phyloP scores from a whole-genome alignment of 2,329 filamentous ascomycete species.

The Elsinoe necatrix region DNA sequence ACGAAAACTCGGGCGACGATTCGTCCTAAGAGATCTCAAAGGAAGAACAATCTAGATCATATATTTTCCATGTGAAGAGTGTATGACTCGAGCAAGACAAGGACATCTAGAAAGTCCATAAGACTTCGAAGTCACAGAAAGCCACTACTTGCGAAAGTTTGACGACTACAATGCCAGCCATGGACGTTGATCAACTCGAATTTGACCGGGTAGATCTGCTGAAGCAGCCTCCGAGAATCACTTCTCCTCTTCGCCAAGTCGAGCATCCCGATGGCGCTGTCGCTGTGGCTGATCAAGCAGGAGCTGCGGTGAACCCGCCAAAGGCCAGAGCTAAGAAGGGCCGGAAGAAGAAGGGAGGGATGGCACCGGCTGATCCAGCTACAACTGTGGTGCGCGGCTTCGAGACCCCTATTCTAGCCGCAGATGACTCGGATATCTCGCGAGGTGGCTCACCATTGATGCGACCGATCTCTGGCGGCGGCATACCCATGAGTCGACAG shows the following conservation, averaged over 20 bases:
- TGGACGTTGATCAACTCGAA: conserved; percentile 27
- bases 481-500: conserved; percentile 13
- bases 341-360: conserved; percentile 31
- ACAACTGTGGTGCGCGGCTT: conserved; percentile 40
- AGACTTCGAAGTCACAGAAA: too few species aligned
- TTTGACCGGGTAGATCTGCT: conserved; percentile 23
- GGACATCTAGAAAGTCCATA: too few species aligned
- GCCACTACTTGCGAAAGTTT: not conserved
- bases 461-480: conserved; percentile 12
- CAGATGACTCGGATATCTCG: conserved; percentile 48
- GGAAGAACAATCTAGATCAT: conserved; percentile 13
- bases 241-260: conserved; percentile 24
- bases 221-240: conserved; percentile 26
- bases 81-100: conserved; percentile 16
- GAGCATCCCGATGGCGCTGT: conserved; percentile 20
- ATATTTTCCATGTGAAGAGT: conserved; percentile 22
- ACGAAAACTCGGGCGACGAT: conserved; percentile 35
- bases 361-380: conserved; percentile 32
- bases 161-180: conserved; percentile 26
- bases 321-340: conserved; percentile 30
- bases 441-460: conserved; percentile 29
- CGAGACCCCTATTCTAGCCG: conserved; percentile 44
- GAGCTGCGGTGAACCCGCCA: conserved; percentile 25
- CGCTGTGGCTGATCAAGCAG: conserved; percentile 17
- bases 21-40: conserved; percentile 5